phyloP scores from a whole-genome alignment of 768 basidiomycete species.

The Agaricus subrufescens region DNA sequence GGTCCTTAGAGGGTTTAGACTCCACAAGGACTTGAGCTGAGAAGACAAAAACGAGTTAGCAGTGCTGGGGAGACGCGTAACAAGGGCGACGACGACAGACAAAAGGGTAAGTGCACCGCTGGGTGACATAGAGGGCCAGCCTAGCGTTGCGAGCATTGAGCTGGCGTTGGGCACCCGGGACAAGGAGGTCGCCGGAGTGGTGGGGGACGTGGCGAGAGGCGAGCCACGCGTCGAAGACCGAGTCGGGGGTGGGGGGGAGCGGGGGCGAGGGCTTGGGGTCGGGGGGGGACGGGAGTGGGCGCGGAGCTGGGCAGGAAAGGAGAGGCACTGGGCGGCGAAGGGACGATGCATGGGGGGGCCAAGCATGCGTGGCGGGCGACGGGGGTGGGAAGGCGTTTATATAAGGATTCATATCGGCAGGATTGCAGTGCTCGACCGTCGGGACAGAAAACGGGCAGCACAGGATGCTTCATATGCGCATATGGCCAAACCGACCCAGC shows the following conservation, averaged over 20 bases:
- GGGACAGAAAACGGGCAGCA: conserved; percentile 27
- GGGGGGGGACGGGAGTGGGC: conserved; percentile 22
- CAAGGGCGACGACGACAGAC: conserved; percentile 25
- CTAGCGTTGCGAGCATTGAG: conserved; percentile 50
- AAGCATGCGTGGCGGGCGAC: conserved; percentile 22
- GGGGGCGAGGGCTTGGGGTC: conserved; percentile 17
- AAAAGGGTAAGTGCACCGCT: conserved; percentile 51
- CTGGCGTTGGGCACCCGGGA: conserved; percentile 68
- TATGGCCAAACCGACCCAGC: conserved; percentile 42
- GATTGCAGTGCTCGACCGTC: conserved; percentile 34
- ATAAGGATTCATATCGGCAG: conserved; percentile 44
- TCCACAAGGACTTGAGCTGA: conserved; percentile 39
- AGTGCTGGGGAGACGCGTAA: conserved; percentile 3
- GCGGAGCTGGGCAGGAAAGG: conserved; percentile 33
- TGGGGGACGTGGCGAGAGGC: conserved; percentile 49
- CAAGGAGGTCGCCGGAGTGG: conserved; percentile 40
- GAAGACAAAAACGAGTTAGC: conserved; percentile 10
- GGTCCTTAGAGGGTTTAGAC: conserved; percentile 63
- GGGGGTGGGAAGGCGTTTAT: conserved; percentile 28
- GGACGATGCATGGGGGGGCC: conserved; percentile 34
- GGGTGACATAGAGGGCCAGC: conserved; percentile 53
- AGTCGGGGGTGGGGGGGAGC: conserved; percentile 18
- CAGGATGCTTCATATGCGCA: conserved; percentile 29
- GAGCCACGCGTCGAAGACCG: conserved; percentile 51
- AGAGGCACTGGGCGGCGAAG: conserved; percentile 28